These are phyloP conservation scores for Alternaria sp. DNA, from an alignment of 2,329 filamentous ascomycete species.

Conservation along the genomic window DNA sequence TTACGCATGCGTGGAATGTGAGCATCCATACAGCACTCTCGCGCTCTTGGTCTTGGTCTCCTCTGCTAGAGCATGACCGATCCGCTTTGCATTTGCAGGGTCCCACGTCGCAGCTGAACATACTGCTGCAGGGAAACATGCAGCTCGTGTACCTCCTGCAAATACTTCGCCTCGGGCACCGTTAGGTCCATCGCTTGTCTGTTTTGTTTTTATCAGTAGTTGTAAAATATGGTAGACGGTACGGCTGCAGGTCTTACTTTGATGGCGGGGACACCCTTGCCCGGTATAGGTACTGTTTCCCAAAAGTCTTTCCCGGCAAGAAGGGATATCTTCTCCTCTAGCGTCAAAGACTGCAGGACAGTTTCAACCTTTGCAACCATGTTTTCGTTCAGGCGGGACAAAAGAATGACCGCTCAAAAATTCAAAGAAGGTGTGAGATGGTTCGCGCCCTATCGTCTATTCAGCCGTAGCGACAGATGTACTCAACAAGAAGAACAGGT, in stretches of 20 bases:
- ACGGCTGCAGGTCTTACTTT: conserved; percentile 32
- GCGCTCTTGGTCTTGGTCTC: conserved; percentile 77
- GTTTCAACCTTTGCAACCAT: conserved; percentile 41
- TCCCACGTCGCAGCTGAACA: conserved; percentile 77
- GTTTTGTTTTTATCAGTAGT: conserved; percentile 24
- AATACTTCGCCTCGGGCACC: conserved; percentile 70
- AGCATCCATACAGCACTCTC: conserved; percentile 64
- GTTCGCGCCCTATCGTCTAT: neutral
- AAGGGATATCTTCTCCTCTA: conserved; percentile 50
- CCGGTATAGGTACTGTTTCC: conserved; percentile 69
- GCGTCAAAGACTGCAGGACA: conserved; percentile 43
- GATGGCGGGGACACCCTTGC: conserved; percentile 68
- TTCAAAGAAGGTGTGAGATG: neutral
- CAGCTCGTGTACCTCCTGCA: conserved; percentile 70
- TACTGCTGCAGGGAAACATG: conserved; percentile 78
- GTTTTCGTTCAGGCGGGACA: conserved; percentile 2
- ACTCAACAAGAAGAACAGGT: neutral
- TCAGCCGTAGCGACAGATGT: conserved; percentile 3
- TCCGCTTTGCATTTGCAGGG: conserved; percentile 61
- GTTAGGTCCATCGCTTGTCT: conserved; percentile 73
- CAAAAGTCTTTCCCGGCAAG: conserved; percentile 66
- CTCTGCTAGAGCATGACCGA: conserved; percentile 72
- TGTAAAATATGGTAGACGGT: neutral
- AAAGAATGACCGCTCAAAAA: neutral
- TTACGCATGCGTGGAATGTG: no score